A percentile compares a stretch with the other conserved stretches of the same genome.
These are phyloP conservation scores for Schizochytrium sp. DNA, from an alignment of 108 stramenopile species.

Conservation along the genomic window DNA sequence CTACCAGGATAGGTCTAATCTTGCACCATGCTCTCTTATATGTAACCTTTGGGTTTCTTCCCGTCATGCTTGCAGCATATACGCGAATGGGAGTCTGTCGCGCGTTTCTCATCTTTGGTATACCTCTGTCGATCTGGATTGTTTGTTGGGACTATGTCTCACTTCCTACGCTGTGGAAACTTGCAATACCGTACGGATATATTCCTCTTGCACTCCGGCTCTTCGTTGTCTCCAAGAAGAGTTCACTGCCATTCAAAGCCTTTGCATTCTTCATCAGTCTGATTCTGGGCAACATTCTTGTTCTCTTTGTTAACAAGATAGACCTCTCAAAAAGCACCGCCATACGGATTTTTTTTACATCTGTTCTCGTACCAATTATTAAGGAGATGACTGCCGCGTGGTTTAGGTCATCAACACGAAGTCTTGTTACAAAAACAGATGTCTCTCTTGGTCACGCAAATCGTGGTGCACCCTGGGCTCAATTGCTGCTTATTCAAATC, in stretches of 20 bases:
- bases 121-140: neutral
- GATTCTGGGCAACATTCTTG: neutral
- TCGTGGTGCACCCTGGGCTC: neutral
- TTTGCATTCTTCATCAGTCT: neutral
- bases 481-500: conserved; percentile 21
- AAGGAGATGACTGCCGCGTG: conserved; percentile 17
- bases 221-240: neutral
- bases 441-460: neutral
- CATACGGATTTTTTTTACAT: neutral
- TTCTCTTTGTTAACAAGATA: neutral
- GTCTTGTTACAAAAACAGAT: neutral
- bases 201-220: neutral
- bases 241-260: neutral
- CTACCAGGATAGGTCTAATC: neutral
- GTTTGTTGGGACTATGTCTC: neutral
- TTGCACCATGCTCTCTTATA: neutral
- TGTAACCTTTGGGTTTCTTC: neutral
- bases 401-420: conserved; percentile 1
- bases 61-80: conserved; percentile 14
- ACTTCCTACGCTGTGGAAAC: neutral
- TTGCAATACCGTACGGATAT: neutral
- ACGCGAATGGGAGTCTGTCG: neutral
- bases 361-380: neutral
- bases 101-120: neutral
- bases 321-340: neutral